Evolutionary conservation across 1,284 basidiomycete genomes (phyloP), one percentile per base, ranked within the genome.

Genomic region (Ceratobasidium theobromae): DNA sequence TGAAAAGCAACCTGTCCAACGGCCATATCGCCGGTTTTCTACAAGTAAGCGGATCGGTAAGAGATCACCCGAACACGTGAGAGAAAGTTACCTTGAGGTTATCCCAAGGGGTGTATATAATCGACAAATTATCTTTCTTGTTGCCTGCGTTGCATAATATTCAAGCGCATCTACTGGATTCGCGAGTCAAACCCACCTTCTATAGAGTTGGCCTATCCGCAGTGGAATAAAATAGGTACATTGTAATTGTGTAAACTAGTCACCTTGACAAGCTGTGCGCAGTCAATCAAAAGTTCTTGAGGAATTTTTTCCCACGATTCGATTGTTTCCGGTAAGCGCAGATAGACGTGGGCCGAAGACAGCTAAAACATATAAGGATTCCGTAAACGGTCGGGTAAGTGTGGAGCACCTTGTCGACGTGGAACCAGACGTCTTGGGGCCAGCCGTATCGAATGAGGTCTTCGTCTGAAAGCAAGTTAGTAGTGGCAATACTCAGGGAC

Each of bases 1-100:
- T 96, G 90, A 75, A 99, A 99, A 0, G 93, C 89, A 0, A 99
- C 97, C 72, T 95, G 89, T 0, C 97, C 96, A 1, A 95, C 87
- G 0, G 93, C 93, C 93, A 96, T 96, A 74, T 96, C 93, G 0
- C 95, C 95, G 6, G 91, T 89, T 92, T 98, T 98, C 90, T 93
- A 68, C 9, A 70, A n/a, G n/a, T n/a, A 69, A 3, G 25, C 43
- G 21, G 40, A 16, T 30, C 9, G 11, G 30, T 21, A 43, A 30
- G 27, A 25, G 16, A 4, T 14, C 43, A 38, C n/a, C 25, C 8
- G 18, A 53, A 40, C 9, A 14, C 33, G 11, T 28, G 23, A 32
- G 6, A 18, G 38, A 14, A 14, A 58, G 78, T 28, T 55, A 92
- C 92, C 84, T 95, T 95, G 67, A 96, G 80, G 75, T 95, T 96